Evolutionary conservation across 495 filamentous ascomycete genomes (phyloP), one percentile per base, ranked within the genome.

Genomic region (Glutinoglossum americanum): DNA sequence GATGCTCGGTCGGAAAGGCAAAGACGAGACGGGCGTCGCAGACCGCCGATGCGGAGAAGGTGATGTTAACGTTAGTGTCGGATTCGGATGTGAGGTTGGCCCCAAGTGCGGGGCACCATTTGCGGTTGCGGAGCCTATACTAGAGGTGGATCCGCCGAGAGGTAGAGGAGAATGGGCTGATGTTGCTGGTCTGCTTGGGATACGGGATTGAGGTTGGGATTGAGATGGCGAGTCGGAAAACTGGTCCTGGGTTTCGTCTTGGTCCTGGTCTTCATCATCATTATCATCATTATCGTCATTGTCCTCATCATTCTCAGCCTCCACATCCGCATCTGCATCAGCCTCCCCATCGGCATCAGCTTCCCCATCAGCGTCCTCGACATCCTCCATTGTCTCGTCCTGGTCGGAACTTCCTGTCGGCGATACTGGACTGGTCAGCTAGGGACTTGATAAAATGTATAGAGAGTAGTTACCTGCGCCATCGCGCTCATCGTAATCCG

Each of bases 401-500:
- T 84, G 83, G 59, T 85, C 82, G 7, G 81, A 84, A 66, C 79
- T 83, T 60, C 71, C 79, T 61, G 78, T 77, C 59, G 76, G 80
- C 32, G 79, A 80, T 56, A 69, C 72, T 74, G 65, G 28, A 23
- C 32, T 59, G 59, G 41, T 68, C 58, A 69, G 63, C 35, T 21
- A 15, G 17, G n/a, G 28, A 10, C 26, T 28, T 53, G 1, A 13
- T 13, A 15, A 35, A 10, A 51, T 33, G n/a, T 37, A 26, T 48
- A 30, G 39, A 57, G 49, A 13, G 57, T 25, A 8, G 63, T 60
- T 65, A 76, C 76, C 76, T 62, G 68, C 73, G 62, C 75, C 65
- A 62, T 78, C 74, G 27, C 76, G 70, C 57, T 81, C 78, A 60
- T 78, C 74, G 39, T 80, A 75, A 26, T 80, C 77, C 51, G 73